A percentile compares a stretch with the other conserved stretches of the same genome.
Conservation (phyloP, 2,329 filamentous ascomycete genomes). For the Pyrenophora graminea region DNA sequence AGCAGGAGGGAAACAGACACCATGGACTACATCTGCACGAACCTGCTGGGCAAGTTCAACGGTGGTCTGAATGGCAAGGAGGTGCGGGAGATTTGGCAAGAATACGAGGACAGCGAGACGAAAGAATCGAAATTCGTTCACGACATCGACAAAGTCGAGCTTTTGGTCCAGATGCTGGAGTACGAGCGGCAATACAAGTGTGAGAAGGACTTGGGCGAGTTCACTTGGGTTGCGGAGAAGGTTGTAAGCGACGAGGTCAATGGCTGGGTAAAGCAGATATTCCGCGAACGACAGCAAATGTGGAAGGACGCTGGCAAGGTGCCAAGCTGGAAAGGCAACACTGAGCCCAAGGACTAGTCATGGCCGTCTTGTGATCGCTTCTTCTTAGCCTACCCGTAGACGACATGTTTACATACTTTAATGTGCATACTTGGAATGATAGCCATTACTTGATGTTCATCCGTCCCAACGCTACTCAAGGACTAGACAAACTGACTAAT, state of each 20-base stretch:
- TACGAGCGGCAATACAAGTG: constrained; percentile 78
- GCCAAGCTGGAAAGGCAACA: constrained; percentile 35
- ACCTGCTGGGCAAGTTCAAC: constrained; percentile 73
- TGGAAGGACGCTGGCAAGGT: constrained; percentile 60
- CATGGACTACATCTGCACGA: constrained; percentile 85
- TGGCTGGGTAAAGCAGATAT: constrained; percentile 75
- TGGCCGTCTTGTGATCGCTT: background rate
- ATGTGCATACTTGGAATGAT: too few relatives aligned
- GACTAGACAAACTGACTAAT: constrained; percentile 22
- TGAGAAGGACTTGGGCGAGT: constrained; percentile 79
- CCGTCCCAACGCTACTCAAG: constrained; percentile 1
- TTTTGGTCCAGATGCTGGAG: constrained; percentile 93
- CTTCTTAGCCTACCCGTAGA: too few relatives aligned
- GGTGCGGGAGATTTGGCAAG: constrained; percentile 83
- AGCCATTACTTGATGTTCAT: too few relatives aligned
- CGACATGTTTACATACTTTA: too few relatives aligned
- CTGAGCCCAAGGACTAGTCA: constrained; percentile 24
- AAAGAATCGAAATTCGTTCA: constrained; percentile 88
- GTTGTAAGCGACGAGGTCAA: constrained; percentile 78
- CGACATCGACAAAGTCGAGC: constrained; percentile 95
- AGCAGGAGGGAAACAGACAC: constrained; percentile 81
- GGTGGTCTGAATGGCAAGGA: constrained; percentile 71
- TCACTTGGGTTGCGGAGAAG: constrained; percentile 74
- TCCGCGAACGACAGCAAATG: constrained; percentile 74
- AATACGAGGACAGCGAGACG: constrained; percentile 89